Evolutionary conservation across 331 rosid species (phyloP).

Genomic region (Spiraea crenata): DNA sequence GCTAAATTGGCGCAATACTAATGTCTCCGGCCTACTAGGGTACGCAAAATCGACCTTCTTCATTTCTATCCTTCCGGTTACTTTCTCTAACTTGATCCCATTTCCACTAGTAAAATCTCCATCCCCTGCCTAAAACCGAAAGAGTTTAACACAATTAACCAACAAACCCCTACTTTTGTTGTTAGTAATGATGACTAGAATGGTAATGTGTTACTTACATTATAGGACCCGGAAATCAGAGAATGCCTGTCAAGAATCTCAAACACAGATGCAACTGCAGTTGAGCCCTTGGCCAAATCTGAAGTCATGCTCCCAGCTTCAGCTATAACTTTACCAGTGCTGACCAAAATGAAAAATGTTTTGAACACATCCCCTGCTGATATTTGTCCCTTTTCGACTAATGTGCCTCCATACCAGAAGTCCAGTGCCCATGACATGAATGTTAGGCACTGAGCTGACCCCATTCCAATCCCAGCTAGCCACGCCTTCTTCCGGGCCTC

Average conservation of each 20-base stretch:
- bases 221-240: slow-evolving; percentile 45
- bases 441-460: slow-evolving; percentile 91
- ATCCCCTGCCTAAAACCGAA: slow-evolving; percentile 31
- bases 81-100: slow-evolving; percentile 50
- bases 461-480: slow-evolving; percentile 96
- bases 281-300: slow-evolving; percentile 79
- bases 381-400: slow-evolving; percentile 63
- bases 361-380: slow-evolving; percentile 95
- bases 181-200: background rate
- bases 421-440: slow-evolving; percentile 97
- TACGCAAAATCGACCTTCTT: slow-evolving; percentile 81
- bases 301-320: slow-evolving; percentile 99
- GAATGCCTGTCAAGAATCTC: slow-evolving; percentile 85
- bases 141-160: background rate
- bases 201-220: slow-evolving; percentile 38
- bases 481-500: slow-evolving; percentile 84
- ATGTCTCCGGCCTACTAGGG: slow-evolving; percentile 63
- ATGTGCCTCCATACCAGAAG: slow-evolving; percentile 89
- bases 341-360: slow-evolving; percentile 82
- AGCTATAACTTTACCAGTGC: slow-evolving; percentile 96
- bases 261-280: slow-evolving; percentile 80
- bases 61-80: slow-evolving; percentile 68
- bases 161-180: background rate
- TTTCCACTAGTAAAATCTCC: slow-evolving; percentile 37
- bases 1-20: slow-evolving; percentile 60